Percentiles rank a stretch among this genome's conserved stretches.
Conservation (phyloP, 768 basidiomycete species). For the Termitomyces sp. region DNA sequence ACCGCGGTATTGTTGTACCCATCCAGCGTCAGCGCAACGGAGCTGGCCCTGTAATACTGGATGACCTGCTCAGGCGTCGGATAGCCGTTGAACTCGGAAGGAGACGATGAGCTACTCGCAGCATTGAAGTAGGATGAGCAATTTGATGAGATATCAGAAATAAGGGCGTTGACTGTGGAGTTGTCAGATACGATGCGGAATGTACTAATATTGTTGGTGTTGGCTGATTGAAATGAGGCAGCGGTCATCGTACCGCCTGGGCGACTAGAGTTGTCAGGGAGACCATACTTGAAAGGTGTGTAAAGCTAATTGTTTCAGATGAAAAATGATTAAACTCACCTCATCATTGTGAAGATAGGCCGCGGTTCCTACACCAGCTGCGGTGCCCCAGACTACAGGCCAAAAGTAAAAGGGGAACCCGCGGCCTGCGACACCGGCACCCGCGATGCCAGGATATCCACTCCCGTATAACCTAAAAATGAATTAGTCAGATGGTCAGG, state of each 20-base stretch:
- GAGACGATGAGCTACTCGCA: not conserved
- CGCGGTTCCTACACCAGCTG: slow-evolving; percentile 16
- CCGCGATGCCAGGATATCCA: slow-evolving; percentile 49
- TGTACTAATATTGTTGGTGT: slow-evolving; percentile 17
- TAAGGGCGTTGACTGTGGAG: slow-evolving; percentile 31
- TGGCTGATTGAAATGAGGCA: slow-evolving; percentile 30
- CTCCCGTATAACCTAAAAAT: slow-evolving; percentile 48
- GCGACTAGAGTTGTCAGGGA: slow-evolving; percentile 32
- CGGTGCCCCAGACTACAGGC: slow-evolving; percentile 49
- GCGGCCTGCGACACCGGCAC: slow-evolving; percentile 40
- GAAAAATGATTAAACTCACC: not conserved
- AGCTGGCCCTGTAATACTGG: slow-evolving; percentile 65
- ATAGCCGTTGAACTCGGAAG: slow-evolving; percentile 4
- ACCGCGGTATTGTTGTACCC: slow-evolving; percentile 61
- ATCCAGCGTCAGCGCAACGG: slow-evolving; percentile 52
- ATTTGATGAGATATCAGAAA: slow-evolving; percentile 26
- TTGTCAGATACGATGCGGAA: slow-evolving; percentile 42
- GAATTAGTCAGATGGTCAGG: not conserved
- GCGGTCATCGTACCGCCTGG: slow-evolving; percentile 36
- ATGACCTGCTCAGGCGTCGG: slow-evolving; percentile 26
- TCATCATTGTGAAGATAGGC: slow-evolving; percentile 18
- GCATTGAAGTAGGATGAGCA: slow-evolving; percentile 18
- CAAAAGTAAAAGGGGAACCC: slow-evolving; percentile 65
- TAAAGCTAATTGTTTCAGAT: not conserved
- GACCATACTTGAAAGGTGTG: slow-evolving; percentile 32